Evolutionary conservation across 139 green algal genomes (phyloP).

Genomic region (Chlorella sp.): DNA sequence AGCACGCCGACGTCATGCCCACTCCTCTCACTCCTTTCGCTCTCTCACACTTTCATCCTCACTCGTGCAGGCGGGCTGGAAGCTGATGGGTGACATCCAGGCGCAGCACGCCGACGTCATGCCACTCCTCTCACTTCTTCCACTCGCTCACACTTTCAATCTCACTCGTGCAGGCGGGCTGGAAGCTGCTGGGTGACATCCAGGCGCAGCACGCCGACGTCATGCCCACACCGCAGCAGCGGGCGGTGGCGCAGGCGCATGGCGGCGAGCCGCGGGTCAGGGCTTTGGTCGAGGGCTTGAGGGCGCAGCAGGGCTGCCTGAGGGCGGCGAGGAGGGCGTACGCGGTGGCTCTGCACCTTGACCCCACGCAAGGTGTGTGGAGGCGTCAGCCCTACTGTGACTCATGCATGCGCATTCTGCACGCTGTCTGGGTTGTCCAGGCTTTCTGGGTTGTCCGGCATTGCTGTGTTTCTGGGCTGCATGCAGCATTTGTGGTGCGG

Average conservation of each 20-base stretch:
- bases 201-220: conserved; percentile 36
- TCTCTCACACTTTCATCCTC: no score
- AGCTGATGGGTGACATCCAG: conserved; percentile 63
- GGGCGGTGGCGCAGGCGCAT: neutral
- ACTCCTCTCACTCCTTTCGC: no score
- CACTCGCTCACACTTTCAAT: no score
- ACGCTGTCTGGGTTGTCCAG: no score
- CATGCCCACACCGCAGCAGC: neutral
- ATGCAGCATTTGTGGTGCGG: neutral
- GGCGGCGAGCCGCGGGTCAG: neutral
- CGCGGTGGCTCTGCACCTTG: conserved; percentile 51
- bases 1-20: conserved; percentile 21
- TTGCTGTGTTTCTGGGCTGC: no score
- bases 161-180: conserved; percentile 31
- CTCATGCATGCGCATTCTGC: no score
- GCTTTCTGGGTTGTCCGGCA: no score
- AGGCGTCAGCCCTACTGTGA: no score
- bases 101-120: conserved; percentile 31
- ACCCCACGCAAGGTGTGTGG: conserved; percentile 24
- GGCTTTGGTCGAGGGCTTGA: conserved; percentile 5
- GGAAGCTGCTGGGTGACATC: conserved; percentile 70
- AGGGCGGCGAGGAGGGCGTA: conserved; percentile 39
- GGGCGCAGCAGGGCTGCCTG: conserved; percentile 28
- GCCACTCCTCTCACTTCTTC: no score
- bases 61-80: conserved; percentile 56